Base-by-base conservation (phyloP, 78 protist genomes). In the Dictyostelium purpureum region DNA sequence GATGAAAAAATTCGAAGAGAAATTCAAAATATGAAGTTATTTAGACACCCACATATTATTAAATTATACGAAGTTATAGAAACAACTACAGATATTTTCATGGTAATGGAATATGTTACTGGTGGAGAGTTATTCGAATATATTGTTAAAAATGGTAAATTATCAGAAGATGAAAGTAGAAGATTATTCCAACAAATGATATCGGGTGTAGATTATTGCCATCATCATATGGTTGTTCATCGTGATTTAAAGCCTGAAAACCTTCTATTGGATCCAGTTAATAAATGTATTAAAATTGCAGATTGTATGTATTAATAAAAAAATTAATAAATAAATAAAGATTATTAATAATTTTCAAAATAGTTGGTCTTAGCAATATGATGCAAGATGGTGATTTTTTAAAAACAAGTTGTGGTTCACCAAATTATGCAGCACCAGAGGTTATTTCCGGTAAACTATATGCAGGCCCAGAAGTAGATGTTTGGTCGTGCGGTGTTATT, bases 391-490 rank as follows among this genome's bases (percentile, higher is more conserved):
- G 99, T 14, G 98, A 96, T 51, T 98, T 99, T 49, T 87, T 98
- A 12, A 90, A 92, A 77, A 99, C 99, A 18, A 45, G 89, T 49
- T 99, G 99, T 87, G 99, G 99, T 26, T 97, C 99, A 26, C 99
- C 99, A 38, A 99, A 99, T 96, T 99, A 99, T 71, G 99, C 99
- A 0, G 99, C 99, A n/a, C 99, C 99, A 2, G 99, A 99, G 54
- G 99, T 99, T 66, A 96, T 99, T 40, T 61, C 91, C 21, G 98
- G 99, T 2, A 87, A 94, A 89, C 61, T 98, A 52, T 99, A 98
- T 24, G 98, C 98, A 11, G 99, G 99, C 0, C 98, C 99, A 0
- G 99, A 98, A 33, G 98, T 98, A 1, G 99, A 99, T 70, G 98
- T 98, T 35, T 97, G 98, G 98, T 87, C 88, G 2, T 96, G 95